Base-by-base conservation (phyloP, 106 monocot species). In the Iris macrosiphon region DNA sequence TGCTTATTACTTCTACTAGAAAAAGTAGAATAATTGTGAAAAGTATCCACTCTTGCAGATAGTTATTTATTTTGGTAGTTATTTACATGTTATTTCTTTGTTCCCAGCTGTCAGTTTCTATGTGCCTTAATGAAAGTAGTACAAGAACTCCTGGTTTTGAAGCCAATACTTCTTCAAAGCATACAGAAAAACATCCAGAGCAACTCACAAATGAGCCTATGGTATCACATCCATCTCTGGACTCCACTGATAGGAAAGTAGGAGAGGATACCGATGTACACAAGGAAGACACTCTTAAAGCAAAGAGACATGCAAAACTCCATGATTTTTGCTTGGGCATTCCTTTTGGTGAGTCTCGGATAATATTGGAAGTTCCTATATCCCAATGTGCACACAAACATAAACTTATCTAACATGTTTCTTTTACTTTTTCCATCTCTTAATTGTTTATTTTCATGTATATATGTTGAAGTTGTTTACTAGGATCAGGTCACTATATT, bases 271-370 rank as follows among this genome's bases (percentile, higher is more conserved):
- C 33, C 6, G 6, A 48, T 47, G 13, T 21, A 29, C 3, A 31
- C 10, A 58, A 52, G 29, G 72, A 73, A n/a, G 6, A 48, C 22
- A 28, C 33, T n/a, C 10, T 47, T 24, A 41, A 59, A 60, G 38
- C 34, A 32, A 73, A 64, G 27, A 60, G 35, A n/a, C 40, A 65
- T 45, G 73, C 73, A 41, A 59, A 65, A 55, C 52, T 73, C 34
- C 73, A 73, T 52, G 73, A 73, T 24, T 73, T 73, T 66, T 73
- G 73, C 57, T 47, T 73, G 19, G 73, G 73, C 33, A 73, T 73
- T 11, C 73, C 73, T 11, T 73, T 66, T 47, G 73, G 65, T 73
- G 52, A 59, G 65, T 60, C 4, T 38, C 22, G 6, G 30, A 21
- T 40, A 16, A 27, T 4, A 41, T 58, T 58, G 7, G 4, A 26